Percentiles rank a stretch among this genome's conserved stretches.
phyloP scores from a whole-genome alignment of 129 eudicot species.

The Flaveria trinervia region DNA sequence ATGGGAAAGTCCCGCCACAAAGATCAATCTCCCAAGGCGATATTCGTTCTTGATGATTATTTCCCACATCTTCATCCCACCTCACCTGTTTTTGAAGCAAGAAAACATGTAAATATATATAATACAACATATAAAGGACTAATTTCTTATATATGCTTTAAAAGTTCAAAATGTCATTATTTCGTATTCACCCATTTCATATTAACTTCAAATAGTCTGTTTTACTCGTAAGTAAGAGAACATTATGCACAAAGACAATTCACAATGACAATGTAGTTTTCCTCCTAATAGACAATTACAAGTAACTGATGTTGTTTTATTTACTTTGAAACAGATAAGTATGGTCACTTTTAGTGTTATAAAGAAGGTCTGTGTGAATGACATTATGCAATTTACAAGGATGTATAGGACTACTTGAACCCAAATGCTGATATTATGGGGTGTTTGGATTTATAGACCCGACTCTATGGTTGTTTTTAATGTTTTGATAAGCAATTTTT shows the following conservation, averaged over 20 bases:
- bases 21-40: conserved; percentile 96
- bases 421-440: neutral
- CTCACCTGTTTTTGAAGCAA: conserved; percentile 60
- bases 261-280: neutral
- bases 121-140: neutral
- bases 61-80: conserved; percentile 82
- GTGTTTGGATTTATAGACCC: neutral
- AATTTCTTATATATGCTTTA: neutral
- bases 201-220: neutral
- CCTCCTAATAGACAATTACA: neutral
- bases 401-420: too few relatives aligned
- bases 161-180: neutral
- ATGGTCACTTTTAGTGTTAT: too few relatives aligned
- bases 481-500: neutral
- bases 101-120: conserved; percentile 6
- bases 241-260: neutral
- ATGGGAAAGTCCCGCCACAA: conserved; percentile 58
- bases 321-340: too few relatives aligned
- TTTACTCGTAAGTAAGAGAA: neutral
- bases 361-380: too few relatives aligned
- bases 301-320: neutral
- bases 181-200: neutral
- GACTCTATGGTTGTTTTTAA: neutral
- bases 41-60: conserved; percentile 73
- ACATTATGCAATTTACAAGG: too few relatives aligned